These are phyloP conservation scores for Diaporthe citri DNA, from an alignment of 2,329 filamentous ascomycete genomes.

Conservation along the genomic window DNA sequence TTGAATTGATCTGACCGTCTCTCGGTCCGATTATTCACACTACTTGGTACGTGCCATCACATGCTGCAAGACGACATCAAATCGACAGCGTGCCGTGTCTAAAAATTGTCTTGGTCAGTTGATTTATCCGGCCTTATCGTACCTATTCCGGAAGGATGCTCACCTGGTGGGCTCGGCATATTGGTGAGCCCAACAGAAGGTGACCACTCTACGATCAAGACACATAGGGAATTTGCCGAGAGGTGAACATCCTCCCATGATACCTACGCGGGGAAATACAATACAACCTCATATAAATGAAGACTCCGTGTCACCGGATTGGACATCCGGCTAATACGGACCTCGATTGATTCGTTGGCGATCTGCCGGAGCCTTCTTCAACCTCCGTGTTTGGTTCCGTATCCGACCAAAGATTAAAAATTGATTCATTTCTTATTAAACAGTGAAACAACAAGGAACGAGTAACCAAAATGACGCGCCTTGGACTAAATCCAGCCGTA, in stretches of 20 bases:
- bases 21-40: neutral
- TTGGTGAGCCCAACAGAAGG: neutral
- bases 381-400: slow-evolving; percentile 18
- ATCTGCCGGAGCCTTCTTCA: slow-evolving; percentile 11
- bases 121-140: slow-evolving; percentile 11
- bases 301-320: slow-evolving; percentile 2
- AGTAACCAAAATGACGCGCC: neutral
- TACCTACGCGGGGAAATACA: neutral
- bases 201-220: neutral
- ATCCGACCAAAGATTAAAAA: neutral
- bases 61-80: neutral
- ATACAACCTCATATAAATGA: neutral
- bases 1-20: neutral
- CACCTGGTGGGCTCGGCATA: neutral
- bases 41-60: neutral
- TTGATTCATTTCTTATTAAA: neutral
- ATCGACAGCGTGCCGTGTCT: neutral
- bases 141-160: neutral
- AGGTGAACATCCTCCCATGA: neutral
- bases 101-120: slow-evolving; percentile 1
- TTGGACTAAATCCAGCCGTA: neutral
- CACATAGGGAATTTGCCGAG: slow-evolving; percentile 6
- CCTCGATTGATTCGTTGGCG: slow-evolving; percentile 1
- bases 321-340: slow-evolving; percentile 25
- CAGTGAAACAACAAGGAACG: neutral